Conservation (phyloP, 23 red algal genomes). For the Agarophyton chilense region DNA sequence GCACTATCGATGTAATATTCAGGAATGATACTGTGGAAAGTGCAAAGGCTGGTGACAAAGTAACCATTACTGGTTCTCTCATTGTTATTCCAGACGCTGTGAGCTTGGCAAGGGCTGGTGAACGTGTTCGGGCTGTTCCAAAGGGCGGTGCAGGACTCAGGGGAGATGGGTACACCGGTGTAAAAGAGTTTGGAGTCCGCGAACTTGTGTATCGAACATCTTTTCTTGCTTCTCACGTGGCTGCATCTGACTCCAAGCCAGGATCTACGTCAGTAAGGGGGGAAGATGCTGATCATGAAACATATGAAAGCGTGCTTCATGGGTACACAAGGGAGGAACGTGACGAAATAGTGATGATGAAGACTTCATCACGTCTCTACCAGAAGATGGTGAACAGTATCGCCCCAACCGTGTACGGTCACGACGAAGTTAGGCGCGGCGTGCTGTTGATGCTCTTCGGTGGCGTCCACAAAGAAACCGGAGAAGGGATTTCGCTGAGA, state of each 20-base stretch:
- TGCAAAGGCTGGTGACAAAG: conserved; percentile 96
- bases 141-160: conserved; percentile 55
- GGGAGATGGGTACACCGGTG: conserved; percentile 83
- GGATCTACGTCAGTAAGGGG: conserved; percentile 42
- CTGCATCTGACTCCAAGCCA: conserved; percentile 42
- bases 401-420: conserved; percentile 94
- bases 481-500: conserved; percentile 90
- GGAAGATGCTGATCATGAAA: conserved; percentile 76
- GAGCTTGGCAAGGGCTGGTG: conserved; percentile 85
- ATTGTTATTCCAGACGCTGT: conserved; percentile 95
- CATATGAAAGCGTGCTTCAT: conserved; percentile 80
- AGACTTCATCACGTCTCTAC: conserved; percentile 81
- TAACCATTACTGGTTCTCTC: conserved; percentile 86
- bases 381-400: conserved; percentile 77
- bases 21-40: conserved; percentile 95
- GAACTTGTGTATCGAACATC: conserved; percentile 95
- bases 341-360: conserved; percentile 89
- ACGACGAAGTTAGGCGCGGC: conserved; percentile 96
- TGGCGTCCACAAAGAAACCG: conserved; percentile 95
- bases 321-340: conserved; percentile 83
- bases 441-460: conserved; percentile 99
- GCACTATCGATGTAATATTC: conserved; percentile 97
- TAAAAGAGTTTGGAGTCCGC: conserved; percentile 90
- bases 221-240: conserved; percentile 93
- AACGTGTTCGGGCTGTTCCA: conserved; percentile 76